Base-by-base conservation (phyloP, 257 asterid species). In the Knoxia roxburghii region DNA sequence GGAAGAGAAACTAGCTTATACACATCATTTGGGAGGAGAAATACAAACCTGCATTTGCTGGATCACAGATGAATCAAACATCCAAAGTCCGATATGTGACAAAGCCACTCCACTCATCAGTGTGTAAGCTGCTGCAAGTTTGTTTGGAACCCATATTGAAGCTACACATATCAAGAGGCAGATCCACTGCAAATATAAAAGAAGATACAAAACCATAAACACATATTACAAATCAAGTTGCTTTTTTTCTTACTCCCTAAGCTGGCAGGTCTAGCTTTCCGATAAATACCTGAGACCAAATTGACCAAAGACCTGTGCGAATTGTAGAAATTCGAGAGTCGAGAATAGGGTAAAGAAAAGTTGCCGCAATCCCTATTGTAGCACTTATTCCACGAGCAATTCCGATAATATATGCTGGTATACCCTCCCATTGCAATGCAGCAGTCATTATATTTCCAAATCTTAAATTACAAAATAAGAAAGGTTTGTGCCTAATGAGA, bases 21-120 rank as follows among this genome's bases (percentile, higher is more conserved):
- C n/a, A n/a, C n/a, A n/a, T n/a, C 40, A 20, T 7, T 4, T 43
- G 51, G 51, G 51, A 17, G 26, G 55, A 50, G 39, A 14, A 27
- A 41, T 24, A 21, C 65, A 5, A 57, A 80, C 97, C 98, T 92
- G 98, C 97, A 92, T 89, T 82, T 87, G 96, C 72, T 92, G 97
- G 78, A 92, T 84, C 74, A 86, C 97, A 0, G 96, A 72, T 61
- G 89, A 73, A 37, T 37, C 41, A 37, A 37, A 37, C 41, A 37
- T 8, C 4, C 8, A 37, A 8, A 37, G 4, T 37, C 8, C 41
- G 41, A 37, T 37, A 3, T 8, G 41, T 37, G 41, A 37, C 41
- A 29, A 29, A 27, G 64, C 95, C 56, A 91, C 98, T 45, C 97
- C 97, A 30, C 77, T 78, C 95, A 92, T 86, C 43, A 89, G 84